Base-by-base conservation (phyloP, 371 early-diverging fungal species). In the Batrachochytrium dendrobatidis region DNA sequence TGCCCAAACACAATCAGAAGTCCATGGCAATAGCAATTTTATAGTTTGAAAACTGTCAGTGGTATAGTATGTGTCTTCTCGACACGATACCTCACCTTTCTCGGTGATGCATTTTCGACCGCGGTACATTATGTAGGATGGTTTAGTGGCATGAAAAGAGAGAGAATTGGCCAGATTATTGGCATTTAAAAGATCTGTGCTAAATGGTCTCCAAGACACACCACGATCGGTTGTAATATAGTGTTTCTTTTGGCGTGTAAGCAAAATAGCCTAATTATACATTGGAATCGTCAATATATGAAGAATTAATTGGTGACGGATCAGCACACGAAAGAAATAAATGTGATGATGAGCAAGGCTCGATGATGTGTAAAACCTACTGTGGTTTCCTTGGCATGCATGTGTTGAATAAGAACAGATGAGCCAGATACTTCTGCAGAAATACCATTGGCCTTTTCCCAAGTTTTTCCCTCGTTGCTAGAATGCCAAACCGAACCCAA, bases 1-100 rank as follows among this genome's bases (percentile, higher is more conserved):
- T 24, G 80, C 84, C 87, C 87, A 91, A 28, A 80, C 71, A 64
- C 92, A 91, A 22, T 74, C 77, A 12, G 77, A 58, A 0, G 80
- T 74, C 63, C 82, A 76, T 0, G 65, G 56, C 22, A 85, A 71
- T 25, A 90, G 70, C 29, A 69, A 56, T 3, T 72, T 64, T 1
- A 72, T 30, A 17, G 83, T 68, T 7, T 71, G 72, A 67, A 88
- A 87, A 46, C 77, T 81, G 62, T 88, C 83, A 34, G 62, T 67
- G 20, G 89, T 87, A 67, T 84, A 86, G 58, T 72, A 85, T 5
- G 83, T n/a, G n/a, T 72, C 83, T 86, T 59, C 20, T 20, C 3
- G 58, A 63, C 28, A 49, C 35, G n/a, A 35, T 24, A 22, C 33
- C n/a, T n/a, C n/a, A n/a, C n/a, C n/a, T n/a, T n/a, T 5, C 34